These are phyloP conservation scores for Aspergillus sp. DNA, from an alignment of 2,329 filamentous ascomycete genomes.

Conservation along the genomic window DNA sequence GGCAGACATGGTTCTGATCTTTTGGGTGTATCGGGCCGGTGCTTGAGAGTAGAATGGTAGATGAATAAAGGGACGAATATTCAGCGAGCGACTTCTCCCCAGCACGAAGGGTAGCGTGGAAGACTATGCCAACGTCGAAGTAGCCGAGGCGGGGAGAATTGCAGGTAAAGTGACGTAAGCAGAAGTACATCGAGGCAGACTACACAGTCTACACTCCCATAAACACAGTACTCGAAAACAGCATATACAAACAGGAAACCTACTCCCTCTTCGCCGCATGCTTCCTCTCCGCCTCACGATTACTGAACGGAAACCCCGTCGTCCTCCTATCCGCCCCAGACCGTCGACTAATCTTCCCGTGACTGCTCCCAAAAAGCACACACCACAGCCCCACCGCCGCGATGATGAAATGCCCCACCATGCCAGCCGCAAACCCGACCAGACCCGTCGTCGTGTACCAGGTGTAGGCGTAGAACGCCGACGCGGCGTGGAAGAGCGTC, in stretches of 20 bases:
- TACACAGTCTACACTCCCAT: no score
- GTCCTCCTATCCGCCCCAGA: constrained; percentile 60
- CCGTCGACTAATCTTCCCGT: constrained; percentile 50
- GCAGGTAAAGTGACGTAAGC: no score
- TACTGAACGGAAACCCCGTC: constrained; percentile 56
- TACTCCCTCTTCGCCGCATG: constrained; percentile 24
- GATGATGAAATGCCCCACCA: constrained; percentile 48
- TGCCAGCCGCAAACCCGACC: constrained; percentile 52
- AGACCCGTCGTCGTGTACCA: constrained; percentile 51
- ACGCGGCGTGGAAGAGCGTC: constrained; percentile 53
- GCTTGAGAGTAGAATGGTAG: constrained; percentile 3
- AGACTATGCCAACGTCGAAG: constrained; percentile 1
- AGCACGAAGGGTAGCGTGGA: neutral
- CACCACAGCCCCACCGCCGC: constrained; percentile 58
- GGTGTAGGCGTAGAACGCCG: constrained; percentile 59
- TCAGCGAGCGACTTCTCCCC: neutral
- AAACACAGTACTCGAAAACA: no score
- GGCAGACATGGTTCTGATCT: constrained; percentile 37
- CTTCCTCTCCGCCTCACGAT: constrained; percentile 48
- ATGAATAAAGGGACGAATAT: constrained; percentile 1
- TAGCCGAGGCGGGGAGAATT: constrained; percentile 2
- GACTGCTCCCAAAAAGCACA: constrained; percentile 47
- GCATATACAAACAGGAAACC: no score
- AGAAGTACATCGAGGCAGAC: no score
- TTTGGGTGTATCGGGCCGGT: constrained; percentile 6